Conservation (phyloP, 495 filamentous ascomycete species). For the Hyaloscypha finlandica region DNA sequence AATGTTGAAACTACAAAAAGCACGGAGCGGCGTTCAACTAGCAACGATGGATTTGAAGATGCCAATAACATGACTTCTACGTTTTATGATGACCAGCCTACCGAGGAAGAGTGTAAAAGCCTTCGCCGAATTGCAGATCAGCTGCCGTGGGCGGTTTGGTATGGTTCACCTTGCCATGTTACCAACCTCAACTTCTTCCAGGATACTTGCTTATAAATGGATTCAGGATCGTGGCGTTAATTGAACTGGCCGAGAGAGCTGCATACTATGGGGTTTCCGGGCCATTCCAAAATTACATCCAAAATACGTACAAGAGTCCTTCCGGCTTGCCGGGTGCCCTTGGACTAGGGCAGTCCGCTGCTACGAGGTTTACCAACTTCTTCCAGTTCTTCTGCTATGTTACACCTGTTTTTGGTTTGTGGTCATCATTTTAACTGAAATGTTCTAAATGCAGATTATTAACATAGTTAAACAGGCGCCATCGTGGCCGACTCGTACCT, state of each 20-base stretch:
- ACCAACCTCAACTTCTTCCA: not conserved
- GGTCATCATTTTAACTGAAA: not conserved
- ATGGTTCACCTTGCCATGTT: not conserved
- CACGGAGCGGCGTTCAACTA: no score
- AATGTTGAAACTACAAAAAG: not conserved
- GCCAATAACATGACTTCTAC: not conserved
- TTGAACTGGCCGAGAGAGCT: conserved; percentile 7
- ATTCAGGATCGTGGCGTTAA: not conserved
- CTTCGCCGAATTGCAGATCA: conserved; percentile 3
- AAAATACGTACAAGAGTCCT: conserved; percentile 1
- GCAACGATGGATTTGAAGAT: not conserved
- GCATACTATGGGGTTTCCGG: conserved; percentile 5
- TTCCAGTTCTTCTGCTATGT: conserved; percentile 47
- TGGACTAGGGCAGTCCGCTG: conserved; percentile 43
- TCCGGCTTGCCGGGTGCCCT: conserved; percentile 38
- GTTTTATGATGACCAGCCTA: not conserved
- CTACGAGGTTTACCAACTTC: conserved; percentile 52
- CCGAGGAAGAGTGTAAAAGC: conserved; percentile 8
- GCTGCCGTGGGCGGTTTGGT: not conserved
- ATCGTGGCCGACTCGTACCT: conserved; percentile 38
- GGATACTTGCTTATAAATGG: not conserved
- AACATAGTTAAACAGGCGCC: not conserved
- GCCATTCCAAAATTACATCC: not conserved
- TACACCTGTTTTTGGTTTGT: not conserved
- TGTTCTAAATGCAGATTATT: not conserved